Conservation (phyloP, 768 basidiomycete species). For the Trametes villosa region DNA sequence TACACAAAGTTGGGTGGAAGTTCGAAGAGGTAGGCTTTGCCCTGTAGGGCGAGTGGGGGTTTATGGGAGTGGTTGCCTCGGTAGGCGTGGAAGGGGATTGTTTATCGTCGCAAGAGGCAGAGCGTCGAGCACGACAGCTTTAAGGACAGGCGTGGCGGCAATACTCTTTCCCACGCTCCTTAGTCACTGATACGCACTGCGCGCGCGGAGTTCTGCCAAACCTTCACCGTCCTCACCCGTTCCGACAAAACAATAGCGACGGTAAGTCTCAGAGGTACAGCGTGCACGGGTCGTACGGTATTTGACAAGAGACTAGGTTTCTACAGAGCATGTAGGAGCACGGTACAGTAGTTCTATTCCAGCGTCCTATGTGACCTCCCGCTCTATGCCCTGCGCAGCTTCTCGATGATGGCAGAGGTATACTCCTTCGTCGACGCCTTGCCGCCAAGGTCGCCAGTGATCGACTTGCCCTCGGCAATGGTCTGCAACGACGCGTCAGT, state of each 20-base stretch:
- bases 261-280: neutral
- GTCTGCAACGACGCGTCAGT: conserved; percentile 56
- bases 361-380: conserved; percentile 12
- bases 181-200: conserved; percentile 25
- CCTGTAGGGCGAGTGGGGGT: conserved; percentile 87
- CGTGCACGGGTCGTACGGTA: neutral
- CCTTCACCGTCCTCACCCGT: conserved; percentile 4
- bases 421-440: conserved; percentile 89
- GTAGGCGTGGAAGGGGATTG: conserved; percentile 55
- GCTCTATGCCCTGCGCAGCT: conserved; percentile 46
- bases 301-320: conserved; percentile 1
- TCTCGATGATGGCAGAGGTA: conserved; percentile 84
- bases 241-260: conserved; percentile 9
- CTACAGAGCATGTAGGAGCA: conserved; percentile 21
- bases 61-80: conserved; percentile 61
- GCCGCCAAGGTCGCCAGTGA: conserved; percentile 96
- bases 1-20: conserved; percentile 44
- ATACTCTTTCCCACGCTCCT: conserved; percentile 23
- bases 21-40: conserved; percentile 65
- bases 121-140: conserved; percentile 29
- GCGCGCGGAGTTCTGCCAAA: conserved; percentile 9
- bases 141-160: conserved; percentile 25
- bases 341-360: conserved; percentile 23
- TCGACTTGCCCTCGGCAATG: conserved; percentile 93
- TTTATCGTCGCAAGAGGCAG: conserved; percentile 46